These are phyloP conservation scores for Catunica adiposa DNA, from an alignment of 2,329 filamentous ascomycete species.

Conservation along the genomic window DNA sequence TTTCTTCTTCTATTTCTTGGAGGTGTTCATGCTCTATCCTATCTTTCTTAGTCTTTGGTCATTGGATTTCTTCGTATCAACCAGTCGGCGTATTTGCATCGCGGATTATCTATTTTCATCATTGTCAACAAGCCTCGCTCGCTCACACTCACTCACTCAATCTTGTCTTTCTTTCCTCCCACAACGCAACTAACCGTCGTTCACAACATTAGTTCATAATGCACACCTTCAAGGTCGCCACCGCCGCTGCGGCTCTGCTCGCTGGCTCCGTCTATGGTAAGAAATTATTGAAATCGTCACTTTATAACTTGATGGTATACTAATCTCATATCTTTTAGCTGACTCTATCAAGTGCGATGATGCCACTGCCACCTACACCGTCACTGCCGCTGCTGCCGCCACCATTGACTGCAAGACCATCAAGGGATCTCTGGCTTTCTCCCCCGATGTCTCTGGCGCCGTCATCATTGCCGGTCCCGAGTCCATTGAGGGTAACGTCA, in stretches of 20 bases:
- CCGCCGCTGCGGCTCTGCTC: slow-evolving; percentile 29
- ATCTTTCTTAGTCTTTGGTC: not conserved
- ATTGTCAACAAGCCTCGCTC: not conserved
- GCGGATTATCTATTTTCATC: not conserved
- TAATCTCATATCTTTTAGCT: not conserved
- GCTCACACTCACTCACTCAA: not conserved
- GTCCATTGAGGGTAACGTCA: slow-evolving; percentile 39
- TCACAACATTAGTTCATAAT: slow-evolving; percentile 23
- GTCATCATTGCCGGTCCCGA: slow-evolving; percentile 47
- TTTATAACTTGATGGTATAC: not conserved
- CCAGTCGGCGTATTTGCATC: not conserved
- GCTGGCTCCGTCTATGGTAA: slow-evolving; percentile 28
- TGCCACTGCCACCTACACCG: slow-evolving; percentile 28
- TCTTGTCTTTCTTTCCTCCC: not conserved
- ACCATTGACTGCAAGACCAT: slow-evolving; percentile 47
- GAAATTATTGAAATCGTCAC: slow-evolving; percentile 15
- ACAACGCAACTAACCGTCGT: not conserved
- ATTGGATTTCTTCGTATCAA: not conserved
- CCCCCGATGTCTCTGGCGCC: slow-evolving; percentile 28
- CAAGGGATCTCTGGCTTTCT: slow-evolving; percentile 36
- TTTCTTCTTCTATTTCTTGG: not conserved
- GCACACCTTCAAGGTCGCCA: slow-evolving; percentile 29
- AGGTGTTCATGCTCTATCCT: not conserved
- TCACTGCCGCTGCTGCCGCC: slow-evolving; percentile 47
- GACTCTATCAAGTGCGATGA: slow-evolving; percentile 18